phyloP scores from a whole-genome alignment of 371 early-diverging fungal species.

The Apophysomyces sp. region DNA sequence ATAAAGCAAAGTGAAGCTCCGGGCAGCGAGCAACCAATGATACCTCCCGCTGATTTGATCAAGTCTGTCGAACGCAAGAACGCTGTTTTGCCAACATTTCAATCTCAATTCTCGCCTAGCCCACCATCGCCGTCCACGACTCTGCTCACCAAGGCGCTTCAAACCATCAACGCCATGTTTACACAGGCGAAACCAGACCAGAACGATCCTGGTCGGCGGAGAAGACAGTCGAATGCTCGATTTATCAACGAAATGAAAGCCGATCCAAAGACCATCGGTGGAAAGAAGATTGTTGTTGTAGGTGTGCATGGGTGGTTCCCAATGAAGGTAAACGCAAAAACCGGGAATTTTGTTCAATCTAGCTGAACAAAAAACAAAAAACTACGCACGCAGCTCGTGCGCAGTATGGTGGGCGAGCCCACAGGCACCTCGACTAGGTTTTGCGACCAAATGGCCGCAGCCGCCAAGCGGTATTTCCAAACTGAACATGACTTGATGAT shows the following conservation, averaged over 20 bases:
- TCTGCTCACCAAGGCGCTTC: constrained; percentile 12
- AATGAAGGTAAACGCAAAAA: constrained; percentile 24
- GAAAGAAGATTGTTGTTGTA: constrained; percentile 52
- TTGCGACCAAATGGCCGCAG: constrained; percentile 80
- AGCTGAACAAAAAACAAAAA: neutral
- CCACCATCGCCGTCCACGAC: constrained; percentile 4
- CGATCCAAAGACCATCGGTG: neutral
- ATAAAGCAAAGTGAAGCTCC: neutral
- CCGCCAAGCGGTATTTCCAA: constrained; percentile 58
- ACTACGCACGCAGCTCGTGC: constrained; percentile 42
- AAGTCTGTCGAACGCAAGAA: constrained; percentile 14
- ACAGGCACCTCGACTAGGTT: constrained; percentile 89
- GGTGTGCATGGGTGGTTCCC: constrained; percentile 95
- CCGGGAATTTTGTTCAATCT: constrained; percentile 24
- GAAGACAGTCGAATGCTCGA: neutral
- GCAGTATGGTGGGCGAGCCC: constrained; percentile 85
- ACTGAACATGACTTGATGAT: constrained; percentile 51
- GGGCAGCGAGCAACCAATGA: neutral
- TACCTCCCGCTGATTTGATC: neutral
- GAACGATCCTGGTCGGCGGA: neutral
- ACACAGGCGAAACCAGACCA: neutral
- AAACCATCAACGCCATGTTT: constrained; percentile 23
- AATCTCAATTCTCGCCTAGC: constrained; percentile 21
- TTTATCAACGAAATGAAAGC: constrained; percentile 13
- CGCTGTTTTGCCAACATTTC: constrained; percentile 29